phyloP scores from a whole-genome alignment of 176 grass and related monocot species.

The Calamus simplicifolius region DNA sequence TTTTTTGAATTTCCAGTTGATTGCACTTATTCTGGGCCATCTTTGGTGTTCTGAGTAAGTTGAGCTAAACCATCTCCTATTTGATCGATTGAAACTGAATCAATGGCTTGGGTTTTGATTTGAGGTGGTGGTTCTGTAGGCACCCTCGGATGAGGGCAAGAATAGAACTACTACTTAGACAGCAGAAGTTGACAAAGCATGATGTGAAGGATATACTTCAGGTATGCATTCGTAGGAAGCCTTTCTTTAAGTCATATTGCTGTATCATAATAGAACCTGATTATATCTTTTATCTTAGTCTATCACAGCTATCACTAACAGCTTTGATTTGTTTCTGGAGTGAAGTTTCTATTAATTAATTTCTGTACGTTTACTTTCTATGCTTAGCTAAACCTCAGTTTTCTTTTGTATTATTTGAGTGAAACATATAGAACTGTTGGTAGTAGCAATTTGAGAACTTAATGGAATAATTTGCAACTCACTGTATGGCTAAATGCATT shows the following conservation, averaged over 20 bases:
- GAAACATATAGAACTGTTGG: too few species aligned
- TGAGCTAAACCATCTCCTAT: slow-evolving; percentile 4
- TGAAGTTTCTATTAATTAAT: too few species aligned
- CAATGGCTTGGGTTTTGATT: not conserved
- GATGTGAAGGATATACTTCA: slow-evolving; percentile 80
- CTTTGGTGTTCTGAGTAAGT: slow-evolving; percentile 88
- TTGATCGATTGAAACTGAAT: not conserved
- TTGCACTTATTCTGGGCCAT: slow-evolving; percentile 86
- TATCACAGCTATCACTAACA: too few species aligned
- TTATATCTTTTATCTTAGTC: too few species aligned
- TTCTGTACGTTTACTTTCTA: too few species aligned
- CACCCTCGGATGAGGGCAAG: slow-evolving; percentile 70
- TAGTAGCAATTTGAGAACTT: too few species aligned
- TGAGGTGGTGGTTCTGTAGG: slow-evolving; percentile 28
- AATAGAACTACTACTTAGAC: slow-evolving; percentile 85
- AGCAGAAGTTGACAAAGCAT: slow-evolving; percentile 79
- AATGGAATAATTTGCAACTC: too few species aligned
- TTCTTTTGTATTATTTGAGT: too few species aligned
- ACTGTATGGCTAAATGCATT: too few species aligned
- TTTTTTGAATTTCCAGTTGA: slow-evolving; percentile 51
- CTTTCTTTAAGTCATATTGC: not conserved
- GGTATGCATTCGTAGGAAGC: slow-evolving; percentile 24
- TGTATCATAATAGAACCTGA: too few species aligned
- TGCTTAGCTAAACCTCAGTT: too few species aligned
- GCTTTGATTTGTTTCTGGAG: too few species aligned